Evolutionary conservation across 495 filamentous ascomycete species (phyloP).

Genomic region (Annulohypoxylon bovei): DNA sequence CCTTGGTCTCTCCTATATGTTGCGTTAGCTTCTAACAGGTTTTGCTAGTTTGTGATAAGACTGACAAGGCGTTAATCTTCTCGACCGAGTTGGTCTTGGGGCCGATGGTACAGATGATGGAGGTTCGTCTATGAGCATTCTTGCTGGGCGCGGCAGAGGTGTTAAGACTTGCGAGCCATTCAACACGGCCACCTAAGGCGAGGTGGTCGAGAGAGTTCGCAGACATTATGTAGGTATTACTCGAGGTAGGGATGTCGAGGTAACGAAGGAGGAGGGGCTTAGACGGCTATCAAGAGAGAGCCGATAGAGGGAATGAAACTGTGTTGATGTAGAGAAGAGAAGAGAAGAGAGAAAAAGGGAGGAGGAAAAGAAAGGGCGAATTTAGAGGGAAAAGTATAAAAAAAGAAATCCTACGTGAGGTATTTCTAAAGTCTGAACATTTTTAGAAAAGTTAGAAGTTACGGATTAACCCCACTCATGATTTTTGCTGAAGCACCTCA

Average conservation of each 20-base stretch:
- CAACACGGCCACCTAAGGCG: slow-evolving; percentile 79
- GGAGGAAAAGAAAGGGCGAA: background rate
- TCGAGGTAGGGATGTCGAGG: slow-evolving; percentile 4
- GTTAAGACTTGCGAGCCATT: slow-evolving; percentile 84
- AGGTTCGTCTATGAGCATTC: slow-evolving; percentile 88
- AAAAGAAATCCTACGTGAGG: slow-evolving; percentile 28
- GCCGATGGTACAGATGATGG: slow-evolving; percentile 98
- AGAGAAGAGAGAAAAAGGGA: slow-evolving; percentile 1
- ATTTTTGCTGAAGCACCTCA: slow-evolving; percentile 10
- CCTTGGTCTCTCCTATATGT: slow-evolving; percentile 61
- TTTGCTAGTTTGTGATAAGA: background rate
- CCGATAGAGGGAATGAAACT: background rate
- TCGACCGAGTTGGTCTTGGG: slow-evolving; percentile 99
- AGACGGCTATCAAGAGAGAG: background rate
- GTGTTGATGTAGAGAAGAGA: background rate
- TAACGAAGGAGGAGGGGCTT: background rate
- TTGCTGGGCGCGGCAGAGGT: slow-evolving; percentile 81
- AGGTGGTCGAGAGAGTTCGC: slow-evolving; percentile 75
- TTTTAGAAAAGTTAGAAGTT: slow-evolving; percentile 34
- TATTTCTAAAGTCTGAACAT: slow-evolving; percentile 29
- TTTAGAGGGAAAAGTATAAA: background rate
- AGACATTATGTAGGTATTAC: slow-evolving; percentile 24
- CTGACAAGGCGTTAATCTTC: slow-evolving; percentile 85
- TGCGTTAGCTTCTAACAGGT: slow-evolving; percentile 8
- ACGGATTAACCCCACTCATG: slow-evolving; percentile 41